phyloP scores from a whole-genome alignment of 2,329 filamentous ascomycete genomes.

The Bipolaris cookei region DNA sequence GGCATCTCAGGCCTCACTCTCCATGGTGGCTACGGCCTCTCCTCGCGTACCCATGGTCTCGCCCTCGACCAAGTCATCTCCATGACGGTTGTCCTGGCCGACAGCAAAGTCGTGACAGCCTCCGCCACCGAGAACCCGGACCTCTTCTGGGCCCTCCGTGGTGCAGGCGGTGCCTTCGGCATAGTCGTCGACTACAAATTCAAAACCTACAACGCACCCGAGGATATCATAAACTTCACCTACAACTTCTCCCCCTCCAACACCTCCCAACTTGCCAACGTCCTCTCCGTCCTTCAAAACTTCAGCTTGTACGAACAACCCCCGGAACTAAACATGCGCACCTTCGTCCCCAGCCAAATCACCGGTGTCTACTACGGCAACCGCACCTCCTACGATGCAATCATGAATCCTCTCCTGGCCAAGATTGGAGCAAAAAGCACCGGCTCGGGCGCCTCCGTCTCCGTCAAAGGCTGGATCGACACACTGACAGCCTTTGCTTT shows the following conservation, averaged over 20 bases:
- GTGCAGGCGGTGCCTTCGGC: conserved; percentile 51
- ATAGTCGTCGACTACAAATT: conserved; percentile 47
- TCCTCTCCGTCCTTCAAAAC: conserved; percentile 30
- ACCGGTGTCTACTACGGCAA: conserved; percentile 38
- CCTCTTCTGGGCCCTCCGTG: conserved; percentile 51
- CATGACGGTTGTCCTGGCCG: conserved; percentile 42
- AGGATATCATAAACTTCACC: conserved; percentile 34
- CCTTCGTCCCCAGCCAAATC: conserved; percentile 27
- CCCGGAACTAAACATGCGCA: conserved; percentile 37
- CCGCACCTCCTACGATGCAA: conserved; percentile 28
- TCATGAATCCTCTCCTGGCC: conserved; percentile 32
- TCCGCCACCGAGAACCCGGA: conserved; percentile 44
- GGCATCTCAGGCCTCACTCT: conserved; percentile 37
- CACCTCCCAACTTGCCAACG: conserved; percentile 23
- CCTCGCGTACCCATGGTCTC: conserved; percentile 32
- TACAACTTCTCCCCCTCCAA: conserved; percentile 26
- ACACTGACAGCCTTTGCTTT: conserved; percentile 31
- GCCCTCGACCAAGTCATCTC: conserved; percentile 36
- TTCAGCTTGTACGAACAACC: conserved; percentile 33
- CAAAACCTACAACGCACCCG: conserved; percentile 36
- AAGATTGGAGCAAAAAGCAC: conserved; percentile 23
- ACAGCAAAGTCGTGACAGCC: conserved; percentile 45
- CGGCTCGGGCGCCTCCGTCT: not conserved
- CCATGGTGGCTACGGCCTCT: conserved; percentile 39
- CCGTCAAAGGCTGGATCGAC: conserved; percentile 25